Evolutionary conservation across 495 filamentous ascomycete species (phyloP), one percentile per base, ranked within the genome.

Genomic region (Apiosordaria backusii): DNA sequence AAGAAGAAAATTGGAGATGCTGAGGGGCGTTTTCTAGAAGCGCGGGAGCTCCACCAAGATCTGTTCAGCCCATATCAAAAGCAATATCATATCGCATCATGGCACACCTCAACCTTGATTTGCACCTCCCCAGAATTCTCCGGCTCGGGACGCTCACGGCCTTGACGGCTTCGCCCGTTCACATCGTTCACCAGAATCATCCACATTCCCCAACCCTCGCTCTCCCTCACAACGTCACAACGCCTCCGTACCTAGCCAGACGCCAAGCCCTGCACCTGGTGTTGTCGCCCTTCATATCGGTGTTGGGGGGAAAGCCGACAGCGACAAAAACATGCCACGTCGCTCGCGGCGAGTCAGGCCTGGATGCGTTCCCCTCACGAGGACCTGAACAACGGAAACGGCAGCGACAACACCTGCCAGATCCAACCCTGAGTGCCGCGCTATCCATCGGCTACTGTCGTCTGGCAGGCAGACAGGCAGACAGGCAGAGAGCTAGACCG

Each of bases 11-110:
- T 67, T 72, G 68, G 72, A 69, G 67, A 68, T 70, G 65, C 65
- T 69, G 65, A 72, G 68, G 74, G 74, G 72, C 68, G 66, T 67
- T 24, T 74, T 74, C 75, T 72, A 71, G 71, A 74, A 76, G 72
- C 63, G 63, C 63, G 15, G 45, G 24, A 64, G 69, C 62, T 71
- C 69, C 69, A 72, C 71, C 54, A 62, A 68, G 63, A 61, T 61
- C 26, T 27, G 4, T 35, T 27, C 25, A 45, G 59, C 50, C 35
- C 59, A 67, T 29, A 69, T 67, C 60, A 64, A 65, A 66, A 63
- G 50, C 65, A 45, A 67, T 55, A 60, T 52, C 45, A 45, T 66
- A 23, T 62, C 50, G 52, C 50, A 45, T 53, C 63, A 35, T 26
- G 54, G 16, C 29, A 55, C 61, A 26, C 61, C 35, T 45, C 35